Evolutionary conservation across 176 grass and related monocot genomes (phyloP), one percentile per base, ranked within the genome.

Genomic region (Thalia dealbata): DNA sequence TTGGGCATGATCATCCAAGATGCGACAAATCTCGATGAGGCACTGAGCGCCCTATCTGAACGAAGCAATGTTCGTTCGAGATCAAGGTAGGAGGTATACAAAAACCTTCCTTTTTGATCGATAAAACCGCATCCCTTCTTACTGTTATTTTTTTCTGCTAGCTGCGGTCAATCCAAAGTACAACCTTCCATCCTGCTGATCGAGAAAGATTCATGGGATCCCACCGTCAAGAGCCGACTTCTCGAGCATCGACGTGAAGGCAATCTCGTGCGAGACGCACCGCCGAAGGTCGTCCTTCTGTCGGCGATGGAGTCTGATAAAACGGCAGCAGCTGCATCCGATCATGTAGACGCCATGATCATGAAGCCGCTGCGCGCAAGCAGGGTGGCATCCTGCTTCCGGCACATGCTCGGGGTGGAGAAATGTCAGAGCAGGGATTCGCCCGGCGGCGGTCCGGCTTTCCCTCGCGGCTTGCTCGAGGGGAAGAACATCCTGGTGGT

Each of bases 401-500:
- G 90, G 22, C 81, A 91, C 23, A 45, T 92, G 66, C 84, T 97
- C 56, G 78, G 85, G 72, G 75, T 88, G 41, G 74, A 78, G 56
- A 43, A 48, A 48, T 48, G 11, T 48, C 45, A 48, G 11, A 48
- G 11, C 45, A 48, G 11, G 11, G 45, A 48, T 13, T 7, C 45
- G 1, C 45, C 11, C 45, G 91, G 76, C 45, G 91, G 76, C 28
- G 81, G 87, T 15, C 77, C 87, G 11, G 78, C 81, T 14, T 83
- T 78, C 75, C 82, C 91, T 63, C 63, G 19, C 54, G 80, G 73
- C 66, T 74, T 97, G 69, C 75, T 97, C 61, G 74, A 85, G 67
- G 95, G 87, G 50, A 97, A 92, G 85, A 97, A 86, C 28, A 92
- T 97, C 79, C 88, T 92, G 81, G 75, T 97, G n/a, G 90, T 97